Conservation (phyloP, 1,139 yeast genomes). For the Suhomyces chickasaworum region DNA sequence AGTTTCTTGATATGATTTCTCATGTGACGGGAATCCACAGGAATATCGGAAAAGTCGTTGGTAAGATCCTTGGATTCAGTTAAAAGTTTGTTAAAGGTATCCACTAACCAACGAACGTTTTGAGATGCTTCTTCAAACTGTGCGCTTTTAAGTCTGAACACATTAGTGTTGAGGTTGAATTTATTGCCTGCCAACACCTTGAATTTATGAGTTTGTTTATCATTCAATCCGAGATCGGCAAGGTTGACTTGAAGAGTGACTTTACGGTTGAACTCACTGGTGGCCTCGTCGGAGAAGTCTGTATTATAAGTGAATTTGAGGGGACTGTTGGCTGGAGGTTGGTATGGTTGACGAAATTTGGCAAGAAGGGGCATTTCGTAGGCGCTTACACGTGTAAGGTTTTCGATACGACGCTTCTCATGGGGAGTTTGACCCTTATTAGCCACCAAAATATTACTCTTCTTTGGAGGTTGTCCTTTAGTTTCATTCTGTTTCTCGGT, state of each 20-base stretch:
- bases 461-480: slow-evolving; percentile 45
- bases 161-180: slow-evolving; percentile 62
- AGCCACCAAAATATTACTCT: slow-evolving; percentile 42
- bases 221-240: slow-evolving; percentile 53
- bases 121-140: slow-evolving; percentile 79
- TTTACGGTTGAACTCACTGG: slow-evolving; percentile 67
- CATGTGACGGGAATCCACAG: slow-evolving; percentile 77
- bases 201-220: slow-evolving; percentile 67
- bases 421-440: slow-evolving; percentile 42
- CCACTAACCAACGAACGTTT: slow-evolving; percentile 74
- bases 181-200: slow-evolving; percentile 78
- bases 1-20: slow-evolving; percentile 46
- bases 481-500: slow-evolving; percentile 44
- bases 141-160: slow-evolving; percentile 62
- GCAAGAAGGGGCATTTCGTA: slow-evolving; percentile 87
- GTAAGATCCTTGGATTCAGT: slow-evolving; percentile 63
- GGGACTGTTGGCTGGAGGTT: slow-evolving; percentile 48
- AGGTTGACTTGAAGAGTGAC: slow-evolving; percentile 64
- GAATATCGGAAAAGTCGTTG: slow-evolving; percentile 72
- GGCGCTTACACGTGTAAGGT: slow-evolving; percentile 78
- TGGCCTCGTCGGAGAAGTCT: slow-evolving; percentile 65
- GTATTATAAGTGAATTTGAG: slow-evolving; percentile 70
- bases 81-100: slow-evolving; percentile 61
- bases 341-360: slow-evolving; percentile 68
- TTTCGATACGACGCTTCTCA: slow-evolving; percentile 39